A percentile compares a stretch with the other conserved stretches of the same genome.
Conservation (phyloP, 768 basidiomycete genomes). For the Boletus bicolor region DNA sequence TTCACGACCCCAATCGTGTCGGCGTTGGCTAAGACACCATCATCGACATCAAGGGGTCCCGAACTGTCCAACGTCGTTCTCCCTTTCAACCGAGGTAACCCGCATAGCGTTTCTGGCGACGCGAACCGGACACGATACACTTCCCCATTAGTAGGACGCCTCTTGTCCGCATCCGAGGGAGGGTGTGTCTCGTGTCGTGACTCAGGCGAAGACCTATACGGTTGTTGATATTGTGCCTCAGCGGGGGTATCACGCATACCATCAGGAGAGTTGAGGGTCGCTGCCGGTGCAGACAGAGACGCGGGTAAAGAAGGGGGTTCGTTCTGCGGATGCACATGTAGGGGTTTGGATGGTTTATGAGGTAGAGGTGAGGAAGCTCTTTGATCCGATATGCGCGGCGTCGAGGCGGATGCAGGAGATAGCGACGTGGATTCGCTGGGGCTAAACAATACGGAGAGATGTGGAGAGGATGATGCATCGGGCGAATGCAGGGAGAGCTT, state of each 20-base stretch:
- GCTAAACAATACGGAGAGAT: conserved; percentile 8
- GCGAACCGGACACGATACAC: conserved; percentile 28
- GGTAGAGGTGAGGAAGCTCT: conserved; percentile 10
- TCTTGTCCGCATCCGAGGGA: conserved; percentile 10
- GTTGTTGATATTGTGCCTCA: conserved; percentile 19
- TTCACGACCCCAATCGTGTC: not conserved
- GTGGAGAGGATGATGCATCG: conserved; percentile 15
- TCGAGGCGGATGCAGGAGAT: not conserved
- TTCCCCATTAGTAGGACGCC: conserved; percentile 14
- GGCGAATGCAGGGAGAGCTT: conserved; percentile 48
- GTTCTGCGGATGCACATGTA: conserved; percentile 28
- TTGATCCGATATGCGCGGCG: not conserved
- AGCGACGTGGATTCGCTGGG: conserved; percentile 4
- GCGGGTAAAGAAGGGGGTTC: conserved; percentile 2
- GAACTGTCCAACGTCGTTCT: not conserved
- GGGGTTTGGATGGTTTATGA: conserved; percentile 25
- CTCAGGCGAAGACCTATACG: conserved; percentile 16
- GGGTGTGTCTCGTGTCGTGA: not conserved
- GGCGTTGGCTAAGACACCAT: not conserved
- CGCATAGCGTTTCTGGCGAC: conserved; percentile 29
- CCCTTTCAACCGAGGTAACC: conserved; percentile 11
- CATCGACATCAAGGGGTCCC: not conserved
- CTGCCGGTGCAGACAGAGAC: conserved; percentile 10
- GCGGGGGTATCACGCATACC: conserved; percentile 25
- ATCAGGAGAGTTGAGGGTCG: conserved; percentile 7